A percentile compares a stretch with the other conserved stretches of the same genome.
phyloP scores from a whole-genome alignment of 192 early-diverging fungal genomes.

The Coemansia asiatica region DNA sequence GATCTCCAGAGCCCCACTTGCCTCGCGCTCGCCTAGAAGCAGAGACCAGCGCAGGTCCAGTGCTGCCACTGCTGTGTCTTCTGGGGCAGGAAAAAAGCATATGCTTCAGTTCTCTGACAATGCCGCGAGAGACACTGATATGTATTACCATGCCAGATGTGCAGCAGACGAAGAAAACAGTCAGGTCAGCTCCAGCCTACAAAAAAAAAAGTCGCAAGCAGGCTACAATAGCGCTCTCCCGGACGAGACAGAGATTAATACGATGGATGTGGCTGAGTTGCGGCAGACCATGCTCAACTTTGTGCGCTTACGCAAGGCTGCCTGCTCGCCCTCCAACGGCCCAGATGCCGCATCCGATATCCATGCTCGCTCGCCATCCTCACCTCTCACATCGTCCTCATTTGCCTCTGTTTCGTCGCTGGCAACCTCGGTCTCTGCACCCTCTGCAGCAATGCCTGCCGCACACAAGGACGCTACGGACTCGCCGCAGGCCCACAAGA shows the following conservation, averaged over 20 bases:
- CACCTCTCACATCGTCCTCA: slow-evolving; percentile 28
- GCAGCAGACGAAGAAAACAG: slow-evolving; percentile 25
- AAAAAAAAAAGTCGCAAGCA: neutral
- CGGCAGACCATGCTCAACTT: slow-evolving; percentile 28
- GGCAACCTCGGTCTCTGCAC: slow-evolving; percentile 8
- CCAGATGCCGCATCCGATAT: slow-evolving; percentile 9
- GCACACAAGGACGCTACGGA: neutral
- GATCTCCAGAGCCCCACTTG: slow-evolving; percentile 22
- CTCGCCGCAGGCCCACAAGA: slow-evolving; percentile 15
- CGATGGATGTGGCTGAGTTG: slow-evolving; percentile 51
- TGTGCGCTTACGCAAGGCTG: slow-evolving; percentile 24
- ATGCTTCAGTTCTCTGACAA: slow-evolving; percentile 15
- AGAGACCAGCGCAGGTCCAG: neutral
- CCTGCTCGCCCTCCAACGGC: slow-evolving; percentile 12
- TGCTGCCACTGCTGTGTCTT: slow-evolving; percentile 5
- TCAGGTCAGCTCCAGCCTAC: slow-evolving; percentile 6
- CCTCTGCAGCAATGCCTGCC: neutral
- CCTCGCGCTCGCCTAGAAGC: slow-evolving; percentile 14
- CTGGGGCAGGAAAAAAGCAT: slow-evolving; percentile 5
- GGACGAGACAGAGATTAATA: slow-evolving; percentile 46
- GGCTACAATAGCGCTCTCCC: slow-evolving; percentile 23
- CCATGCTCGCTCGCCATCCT: slow-evolving; percentile 20
- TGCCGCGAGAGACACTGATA: slow-evolving; percentile 9
- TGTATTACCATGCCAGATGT: slow-evolving; percentile 25
- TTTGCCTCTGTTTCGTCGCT: slow-evolving; percentile 17